phyloP scores from a whole-genome alignment of 2,329 filamentous ascomycete genomes.

The Fusarium solani-melongenae region DNA sequence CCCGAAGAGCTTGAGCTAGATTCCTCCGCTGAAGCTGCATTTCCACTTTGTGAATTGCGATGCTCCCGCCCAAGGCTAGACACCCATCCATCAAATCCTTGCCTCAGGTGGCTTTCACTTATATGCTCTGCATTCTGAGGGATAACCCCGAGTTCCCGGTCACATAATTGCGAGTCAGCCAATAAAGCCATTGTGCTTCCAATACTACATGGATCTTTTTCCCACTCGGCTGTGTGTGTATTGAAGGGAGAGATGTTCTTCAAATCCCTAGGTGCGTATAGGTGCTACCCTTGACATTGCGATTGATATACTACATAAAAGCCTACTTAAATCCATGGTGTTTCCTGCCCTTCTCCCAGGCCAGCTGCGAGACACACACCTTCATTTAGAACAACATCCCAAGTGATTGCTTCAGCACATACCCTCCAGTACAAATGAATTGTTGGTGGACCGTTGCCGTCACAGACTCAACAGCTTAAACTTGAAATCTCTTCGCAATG shows the following conservation, averaged over 20 bases:
- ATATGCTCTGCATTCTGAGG: background rate
- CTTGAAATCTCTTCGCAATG: background rate
- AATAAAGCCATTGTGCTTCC: constrained; percentile 7
- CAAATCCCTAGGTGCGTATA: background rate
- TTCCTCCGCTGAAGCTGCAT: background rate
- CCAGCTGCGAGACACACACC: background rate
- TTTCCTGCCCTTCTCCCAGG: background rate
- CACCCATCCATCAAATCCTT: background rate
- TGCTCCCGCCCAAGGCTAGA: constrained; percentile 8
- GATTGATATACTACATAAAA: background rate
- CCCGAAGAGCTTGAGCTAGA: background rate
- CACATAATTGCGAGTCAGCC: constrained; percentile 8
- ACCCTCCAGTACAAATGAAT: background rate
- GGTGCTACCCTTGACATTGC: background rate
- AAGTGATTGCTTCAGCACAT: background rate
- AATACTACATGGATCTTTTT: background rate
- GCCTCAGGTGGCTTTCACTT: background rate
- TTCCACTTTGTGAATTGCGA: background rate
- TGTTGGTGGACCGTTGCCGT: background rate
- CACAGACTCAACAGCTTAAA: background rate
- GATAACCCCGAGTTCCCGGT: background rate
- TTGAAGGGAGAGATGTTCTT: background rate
- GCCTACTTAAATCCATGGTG: background rate
- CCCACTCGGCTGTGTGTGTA: background rate
- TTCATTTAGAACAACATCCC: background rate